Conservation (phyloP, 2,329 filamentous ascomycete genomes). For the Beauveria bassiana region DNA sequence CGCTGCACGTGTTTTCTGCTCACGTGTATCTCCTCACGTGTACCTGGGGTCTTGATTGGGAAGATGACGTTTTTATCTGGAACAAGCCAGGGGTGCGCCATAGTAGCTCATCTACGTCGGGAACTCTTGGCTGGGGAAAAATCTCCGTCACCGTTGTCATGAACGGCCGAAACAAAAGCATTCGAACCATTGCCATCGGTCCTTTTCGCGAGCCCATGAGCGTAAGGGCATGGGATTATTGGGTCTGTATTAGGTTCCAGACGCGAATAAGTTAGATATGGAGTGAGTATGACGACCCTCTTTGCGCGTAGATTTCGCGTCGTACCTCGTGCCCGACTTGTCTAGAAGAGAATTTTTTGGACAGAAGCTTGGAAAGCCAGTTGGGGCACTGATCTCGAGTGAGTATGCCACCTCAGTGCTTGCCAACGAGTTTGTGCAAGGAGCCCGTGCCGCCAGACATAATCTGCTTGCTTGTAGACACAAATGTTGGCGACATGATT, state of each 20-base stretch:
- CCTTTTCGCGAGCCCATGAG: too few species aligned
- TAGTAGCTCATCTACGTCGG: too few species aligned
- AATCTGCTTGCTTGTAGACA: conserved; percentile 18
- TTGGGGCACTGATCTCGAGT: conserved; percentile 8
- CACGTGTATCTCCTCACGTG: too few species aligned
- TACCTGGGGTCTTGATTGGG: too few species aligned
- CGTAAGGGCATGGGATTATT: conserved; percentile 16
- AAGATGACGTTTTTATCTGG: too few species aligned
- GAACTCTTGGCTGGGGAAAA: too few species aligned
- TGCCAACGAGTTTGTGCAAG: conserved; percentile 17
- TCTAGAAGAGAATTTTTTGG: conserved; percentile 12
- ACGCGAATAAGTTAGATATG: conserved; percentile 26
- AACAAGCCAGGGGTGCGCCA: too few species aligned
- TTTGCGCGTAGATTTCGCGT: conserved; percentile 30
- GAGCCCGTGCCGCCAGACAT: conserved; percentile 18
- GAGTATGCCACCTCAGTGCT: conserved; percentile 20
- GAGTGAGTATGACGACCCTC: conserved; percentile 22
- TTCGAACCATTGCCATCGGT: too few species aligned
- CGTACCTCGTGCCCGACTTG: conserved; percentile 16
- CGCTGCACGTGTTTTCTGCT: too few species aligned
- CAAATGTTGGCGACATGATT: conserved; percentile 19
- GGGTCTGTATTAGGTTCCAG: conserved; percentile 25
- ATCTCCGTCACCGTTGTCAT: too few species aligned
- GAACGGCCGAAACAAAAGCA: too few species aligned
- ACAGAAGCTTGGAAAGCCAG: conserved; percentile 14